Evolutionary conservation across 129 eudicot species (phyloP).

Genomic region (Daucus carota): DH1_v3.0 NC_030388.2:24060501-24061000

Average conservation of each 20-base stretch:
- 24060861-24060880: background rate
- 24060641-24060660: slow-evolving; percentile 99
- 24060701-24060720: slow-evolving; percentile 94
- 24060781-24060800: background rate
- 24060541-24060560: background rate
- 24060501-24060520: background rate
- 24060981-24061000: background rate
- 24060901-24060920: background rate
- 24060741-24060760: background rate
- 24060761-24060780: background rate
- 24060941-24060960: background rate
- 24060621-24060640: slow-evolving; percentile 46
- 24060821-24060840: background rate
- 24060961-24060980: background rate
- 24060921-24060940: background rate
- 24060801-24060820: background rate
- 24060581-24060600: background rate
- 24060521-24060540: background rate
- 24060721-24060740: slow-evolving; percentile 35
- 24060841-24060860: background rate
- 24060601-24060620: background rate
- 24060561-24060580: background rate
- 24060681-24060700: slow-evolving; percentile 84
- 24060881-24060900: background rate
- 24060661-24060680: slow-evolving; percentile 96